Base-by-base conservation (phyloP, 495 filamentous ascomycete genomes). In the Hyaloscypha hepaticicola region DNA sequence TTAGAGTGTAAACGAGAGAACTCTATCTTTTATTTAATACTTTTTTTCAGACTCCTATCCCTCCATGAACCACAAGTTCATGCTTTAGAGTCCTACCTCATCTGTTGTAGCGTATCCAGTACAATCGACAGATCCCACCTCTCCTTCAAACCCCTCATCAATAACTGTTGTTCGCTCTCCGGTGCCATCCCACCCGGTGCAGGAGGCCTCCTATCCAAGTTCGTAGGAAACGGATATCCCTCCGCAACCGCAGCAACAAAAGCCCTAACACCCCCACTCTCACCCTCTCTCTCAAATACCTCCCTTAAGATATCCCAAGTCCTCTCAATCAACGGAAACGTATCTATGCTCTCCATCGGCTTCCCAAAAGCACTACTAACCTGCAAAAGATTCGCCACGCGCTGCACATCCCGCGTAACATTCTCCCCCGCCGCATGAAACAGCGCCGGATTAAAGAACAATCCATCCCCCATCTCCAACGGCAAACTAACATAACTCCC, bases 161-260 rank as follows among this genome's bases (percentile, higher is more conserved):
- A n/a, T 19, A 83, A 27, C 61, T 82, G 76, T 73, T 82, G 79
- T 73, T 85, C 82, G 66, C 77, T 80, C 70, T 79, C 77, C 41
- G 82, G 82, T 59, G 82, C 81, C 82, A 84, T 83, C 0, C 82
- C 79, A 69, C 72, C 74, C 12, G 77, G 76, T 51, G 74, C 77
- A 5, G 82, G 82, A 3, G 80, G 79, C 38, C 79, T 67, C 26
- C 70, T 70, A 71, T 85, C 83, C 63, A 85, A 64, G 71, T 86
- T 84, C 21, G 82, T 82, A 19, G 82, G 83, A 59, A 86, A 85
- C 28, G 82, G 77, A 68, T 86, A 86, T n/a, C 81, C 83, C 45
- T 83, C 81, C 8, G 72, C 82, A 34, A 83, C 66, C 25, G 79
- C 77, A 21, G 70, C 64, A 1, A 85, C 74, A 38, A 81, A 73